Base-by-base conservation (phyloP, 164 flowering plant species). In the Magnolia changhungtana region DNA sequence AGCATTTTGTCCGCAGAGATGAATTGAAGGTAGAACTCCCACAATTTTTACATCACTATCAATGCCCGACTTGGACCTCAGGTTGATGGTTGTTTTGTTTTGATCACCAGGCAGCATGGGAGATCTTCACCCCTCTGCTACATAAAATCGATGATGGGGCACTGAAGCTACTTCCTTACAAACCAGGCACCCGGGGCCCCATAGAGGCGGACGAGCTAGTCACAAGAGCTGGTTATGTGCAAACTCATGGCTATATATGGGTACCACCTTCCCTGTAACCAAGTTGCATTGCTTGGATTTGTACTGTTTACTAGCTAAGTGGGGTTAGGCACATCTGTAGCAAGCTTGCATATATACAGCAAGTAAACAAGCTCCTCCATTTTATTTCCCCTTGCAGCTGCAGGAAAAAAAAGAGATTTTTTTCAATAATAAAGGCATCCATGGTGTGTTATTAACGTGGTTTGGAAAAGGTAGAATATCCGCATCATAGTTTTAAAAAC, bases 1-100 rank as follows among this genome's bases (percentile, higher is more conserved):
- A 93, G 83, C 98, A 95, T 82, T 95, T 95, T 82, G 98, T 95
- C 29, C 95, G 98, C 63, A 85, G 98, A 79, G 98, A 95, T 79
- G 98, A 95, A 86, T 75, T 92, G 79, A 95, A 87, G 96, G 99
- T 91, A 89, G 18, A 16, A 51, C 50, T 76, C n/a, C 21, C 1
- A 10, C 29, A 10, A 24, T 71, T 11, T 71, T n/a, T 11, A 1
- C 50, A n/a, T 49, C 58, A 71, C 9, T 24, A 24, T 21, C 68
- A 23, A 23, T 20, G 31, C 27, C 68, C 24, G 4, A 14, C 3
- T 24, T 20, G 18, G 31, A 8, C 45, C 74, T n/a, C 29, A 55
- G 20, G 37, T 23, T 24, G 45, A 37, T 79, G 64, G 81, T 31
- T 1, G 19, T 66, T 69, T 1, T 45, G 68, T 27, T 77, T 68